These are phyloP conservation scores for Plasmodium coatneyi DNA, from an alignment of 169 alveolate species.

Conservation along the genomic window DNA sequence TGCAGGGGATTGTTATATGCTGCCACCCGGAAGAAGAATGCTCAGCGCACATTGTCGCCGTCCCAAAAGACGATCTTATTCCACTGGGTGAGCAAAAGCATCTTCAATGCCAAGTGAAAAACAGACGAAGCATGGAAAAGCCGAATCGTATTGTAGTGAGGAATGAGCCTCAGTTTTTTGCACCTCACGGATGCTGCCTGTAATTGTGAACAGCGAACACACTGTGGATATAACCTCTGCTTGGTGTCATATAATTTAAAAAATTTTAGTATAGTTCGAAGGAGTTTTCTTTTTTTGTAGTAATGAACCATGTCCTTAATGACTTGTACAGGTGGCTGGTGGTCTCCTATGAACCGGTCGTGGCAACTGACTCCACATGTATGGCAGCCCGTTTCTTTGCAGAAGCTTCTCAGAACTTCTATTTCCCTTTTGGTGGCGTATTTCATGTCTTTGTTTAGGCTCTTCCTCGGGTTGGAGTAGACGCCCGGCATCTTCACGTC, in stretches of 20 bases:
- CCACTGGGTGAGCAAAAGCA: conserved; percentile 45
- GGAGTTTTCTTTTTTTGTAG: conserved; percentile 21
- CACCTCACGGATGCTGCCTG: conserved; percentile 71
- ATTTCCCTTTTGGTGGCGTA: conserved; percentile 69
- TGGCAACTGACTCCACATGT: conserved; percentile 61
- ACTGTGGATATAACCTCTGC: conserved; percentile 66
- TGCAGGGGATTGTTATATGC: not conserved
- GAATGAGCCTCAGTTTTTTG: conserved; percentile 34
- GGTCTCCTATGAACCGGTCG: conserved; percentile 61
- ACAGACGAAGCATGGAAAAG: conserved; percentile 36
- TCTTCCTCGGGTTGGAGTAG: conserved; percentile 22
- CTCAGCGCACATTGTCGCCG: conserved; percentile 10
- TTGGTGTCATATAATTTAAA: conserved; percentile 61
- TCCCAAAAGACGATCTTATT: conserved; percentile 49
- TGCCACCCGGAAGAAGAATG: too few species aligned
- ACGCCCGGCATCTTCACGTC: conserved; percentile 75
- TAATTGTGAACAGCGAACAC: conserved; percentile 55
- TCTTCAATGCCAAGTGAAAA: conserved; percentile 55
- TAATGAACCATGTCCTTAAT: conserved; percentile 39
- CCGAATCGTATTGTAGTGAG: conserved; percentile 53
- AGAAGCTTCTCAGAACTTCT: conserved; percentile 7
- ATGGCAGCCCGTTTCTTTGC: conserved; percentile 70
- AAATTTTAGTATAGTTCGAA: conserved; percentile 13
- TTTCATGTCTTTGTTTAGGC: conserved; percentile 54
- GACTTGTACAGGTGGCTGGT: conserved; percentile 71